These are phyloP conservation scores for Plasmodium ovale DNA, from an alignment of 169 alveolate species.

Conservation along the genomic window DNA sequence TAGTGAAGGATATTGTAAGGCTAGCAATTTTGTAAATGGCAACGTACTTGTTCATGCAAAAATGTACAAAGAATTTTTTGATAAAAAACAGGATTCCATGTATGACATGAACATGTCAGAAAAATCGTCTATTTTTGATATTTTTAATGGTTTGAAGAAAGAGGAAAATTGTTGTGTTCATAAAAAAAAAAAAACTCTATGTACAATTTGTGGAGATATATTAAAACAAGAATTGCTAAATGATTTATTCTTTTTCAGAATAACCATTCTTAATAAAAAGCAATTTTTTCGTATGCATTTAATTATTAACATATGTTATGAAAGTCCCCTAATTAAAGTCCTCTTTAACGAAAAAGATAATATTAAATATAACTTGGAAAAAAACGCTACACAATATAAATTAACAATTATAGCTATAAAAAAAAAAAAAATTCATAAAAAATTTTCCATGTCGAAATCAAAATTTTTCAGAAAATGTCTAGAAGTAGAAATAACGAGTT, in stretches of 20 bases:
- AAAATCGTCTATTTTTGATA: neutral
- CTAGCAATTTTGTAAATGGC: conserved; percentile 58
- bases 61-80: conserved; percentile 60
- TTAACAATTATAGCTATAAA: conserved; percentile 67
- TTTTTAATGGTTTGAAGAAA: neutral
- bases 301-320: conserved; percentile 45
- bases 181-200: conserved; percentile 18
- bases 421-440: conserved; percentile 67
- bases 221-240: conserved; percentile 53
- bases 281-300: conserved; percentile 22
- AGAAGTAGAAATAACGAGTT: conserved; percentile 57
- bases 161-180: conserved; percentile 29
- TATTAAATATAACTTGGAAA: conserved; percentile 65
- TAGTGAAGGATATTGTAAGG: conserved; percentile 68
- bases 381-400: conserved; percentile 48
- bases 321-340: conserved; percentile 66
- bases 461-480: conserved; percentile 72
- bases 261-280: conserved; percentile 46
- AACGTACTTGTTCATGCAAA: conserved; percentile 54
- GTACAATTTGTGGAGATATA: conserved; percentile 31
- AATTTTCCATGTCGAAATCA: conserved; percentile 52
- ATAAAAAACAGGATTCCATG: conserved; percentile 17
- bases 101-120: neutral
- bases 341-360: conserved; percentile 47
- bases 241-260: conserved; percentile 39